Conservation (phyloP, 2,329 filamentous ascomycete genomes). For the Arthrobotrys entomopaga region DNA sequence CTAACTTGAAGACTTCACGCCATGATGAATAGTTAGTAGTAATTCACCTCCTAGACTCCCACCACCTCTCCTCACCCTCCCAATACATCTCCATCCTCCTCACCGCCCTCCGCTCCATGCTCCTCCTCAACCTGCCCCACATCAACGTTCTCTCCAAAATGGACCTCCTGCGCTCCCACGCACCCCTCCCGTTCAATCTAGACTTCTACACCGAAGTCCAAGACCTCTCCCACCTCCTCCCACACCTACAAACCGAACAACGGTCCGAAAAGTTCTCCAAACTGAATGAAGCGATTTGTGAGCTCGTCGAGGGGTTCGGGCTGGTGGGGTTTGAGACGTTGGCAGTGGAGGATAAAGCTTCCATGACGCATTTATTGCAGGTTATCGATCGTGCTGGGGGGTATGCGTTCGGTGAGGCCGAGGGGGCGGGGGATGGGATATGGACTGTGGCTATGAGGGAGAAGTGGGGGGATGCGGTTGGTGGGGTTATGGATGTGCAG, state of each 20-base stretch:
- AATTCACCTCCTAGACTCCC: slow-evolving; percentile 91
- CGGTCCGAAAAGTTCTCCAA: slow-evolving; percentile 80
- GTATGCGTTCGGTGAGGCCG: slow-evolving; percentile 88
- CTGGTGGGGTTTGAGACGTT: slow-evolving; percentile 92
- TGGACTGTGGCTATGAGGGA: slow-evolving; percentile 95
- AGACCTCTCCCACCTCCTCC: slow-evolving; percentile 84
- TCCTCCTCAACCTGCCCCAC: slow-evolving; percentile 96
- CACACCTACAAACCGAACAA: slow-evolving; percentile 78
- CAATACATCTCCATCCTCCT: slow-evolving; percentile 95
- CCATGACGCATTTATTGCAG: slow-evolving; percentile 90
- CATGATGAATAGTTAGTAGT: slow-evolving; percentile 77
- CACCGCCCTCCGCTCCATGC: slow-evolving; percentile 92
- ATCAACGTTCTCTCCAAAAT: slow-evolving; percentile 98
- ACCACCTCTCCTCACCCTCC: slow-evolving; percentile 90
- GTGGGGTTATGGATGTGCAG: slow-evolving; percentile 90
- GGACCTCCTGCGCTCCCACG: slow-evolving; percentile 80
- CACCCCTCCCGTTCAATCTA: slow-evolving; percentile 89
- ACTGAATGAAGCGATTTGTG: slow-evolving; percentile 85
- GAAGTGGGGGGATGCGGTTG: slow-evolving; percentile 72
- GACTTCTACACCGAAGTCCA: slow-evolving; percentile 98
- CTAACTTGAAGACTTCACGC: not conserved
- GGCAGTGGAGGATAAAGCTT: slow-evolving; percentile 94
- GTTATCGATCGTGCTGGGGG: slow-evolving; percentile 92
- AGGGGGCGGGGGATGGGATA: slow-evolving; percentile 94
- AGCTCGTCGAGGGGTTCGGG: slow-evolving; percentile 87